A percentile compares a stretch with the other conserved stretches of the same genome.
phyloP scores from a whole-genome alignment of 345 rosid genomes.

The Populus alba region DNA sequence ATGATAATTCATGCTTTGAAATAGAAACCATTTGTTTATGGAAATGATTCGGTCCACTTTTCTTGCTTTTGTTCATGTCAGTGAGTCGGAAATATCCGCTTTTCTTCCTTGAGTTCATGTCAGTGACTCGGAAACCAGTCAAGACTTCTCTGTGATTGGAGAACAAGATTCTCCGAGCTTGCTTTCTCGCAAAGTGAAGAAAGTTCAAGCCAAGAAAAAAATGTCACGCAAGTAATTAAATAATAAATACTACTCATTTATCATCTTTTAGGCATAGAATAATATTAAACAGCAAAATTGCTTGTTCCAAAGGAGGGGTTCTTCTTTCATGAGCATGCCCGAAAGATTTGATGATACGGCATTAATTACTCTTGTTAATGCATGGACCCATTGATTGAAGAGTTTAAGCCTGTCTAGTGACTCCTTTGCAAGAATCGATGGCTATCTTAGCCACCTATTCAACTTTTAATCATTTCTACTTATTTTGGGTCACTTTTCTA shows the following conservation, averaged over 20 bases:
- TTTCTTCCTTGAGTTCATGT: not conserved
- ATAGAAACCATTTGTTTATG: not conserved
- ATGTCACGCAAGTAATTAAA: not conserved
- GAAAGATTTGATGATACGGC: slow-evolving; percentile 9
- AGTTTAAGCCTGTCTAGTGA: not conserved
- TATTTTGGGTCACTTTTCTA: not conserved
- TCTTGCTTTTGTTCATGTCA: not conserved
- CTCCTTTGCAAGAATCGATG: not conserved
- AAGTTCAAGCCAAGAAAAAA: not conserved
- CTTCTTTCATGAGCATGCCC: not conserved
- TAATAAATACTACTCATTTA: not conserved
- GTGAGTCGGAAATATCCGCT: not conserved
- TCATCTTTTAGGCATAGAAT: not conserved
- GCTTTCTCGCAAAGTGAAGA: slow-evolving; percentile 35
- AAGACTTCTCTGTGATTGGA: slow-evolving; percentile 19
- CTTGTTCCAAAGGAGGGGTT: not conserved
- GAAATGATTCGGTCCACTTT: not conserved
- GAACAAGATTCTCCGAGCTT: slow-evolving; percentile 25
- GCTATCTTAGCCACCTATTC: not conserved
- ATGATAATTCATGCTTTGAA: not conserved
- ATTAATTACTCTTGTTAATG: slow-evolving; percentile 8
- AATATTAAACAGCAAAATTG: not conserved
- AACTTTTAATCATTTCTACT: not conserved
- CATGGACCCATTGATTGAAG: slow-evolving; percentile 24
- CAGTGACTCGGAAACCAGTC: slow-evolving; percentile 1